These are phyloP conservation scores for Euphorbia schlechtendalii DNA, from an alignment of 441 rosid species.

Conservation along the genomic window DNA sequence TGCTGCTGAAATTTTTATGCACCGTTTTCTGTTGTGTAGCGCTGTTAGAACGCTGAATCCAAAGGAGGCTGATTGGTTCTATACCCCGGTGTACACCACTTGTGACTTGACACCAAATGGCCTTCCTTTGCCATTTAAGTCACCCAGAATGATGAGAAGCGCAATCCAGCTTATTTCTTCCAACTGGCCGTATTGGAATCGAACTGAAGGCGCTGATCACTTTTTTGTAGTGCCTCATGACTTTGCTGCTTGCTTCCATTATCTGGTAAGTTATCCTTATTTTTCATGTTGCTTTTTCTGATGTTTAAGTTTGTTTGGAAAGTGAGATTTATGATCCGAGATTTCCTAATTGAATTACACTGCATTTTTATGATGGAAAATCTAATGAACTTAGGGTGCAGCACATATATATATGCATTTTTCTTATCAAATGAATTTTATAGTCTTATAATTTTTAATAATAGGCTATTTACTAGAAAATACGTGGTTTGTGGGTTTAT, in stretches of 20 bases:
- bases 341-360: neutral
- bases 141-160: conserved; percentile 93
- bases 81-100: conserved; percentile 75
- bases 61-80: conserved; percentile 91
- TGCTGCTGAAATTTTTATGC: conserved; percentile 94
- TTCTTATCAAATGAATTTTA: too few species aligned
- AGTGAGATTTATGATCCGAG: neutral
- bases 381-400: too few species aligned
- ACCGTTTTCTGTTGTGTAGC: conserved; percentile 76
- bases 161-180: conserved; percentile 70
- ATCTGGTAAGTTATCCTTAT: conserved; percentile 41
- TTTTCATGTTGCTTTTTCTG: neutral
- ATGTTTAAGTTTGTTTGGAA: neutral
- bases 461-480: neutral
- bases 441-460: neutral
- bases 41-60: conserved; percentile 80
- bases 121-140: conserved; percentile 85
- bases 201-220: conserved; percentile 83
- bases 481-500: neutral
- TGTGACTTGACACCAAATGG: conserved; percentile 90
- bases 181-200: conserved; percentile 79
- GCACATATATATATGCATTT: too few species aligned
- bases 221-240: conserved; percentile 96
- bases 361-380: neutral
- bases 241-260: conserved; percentile 92